Evolutionary conservation across 2,329 filamentous ascomycete species (phyloP), one percentile per base, ranked within the genome.

Genomic region (Ceratocystiopsis sp.): DNA sequence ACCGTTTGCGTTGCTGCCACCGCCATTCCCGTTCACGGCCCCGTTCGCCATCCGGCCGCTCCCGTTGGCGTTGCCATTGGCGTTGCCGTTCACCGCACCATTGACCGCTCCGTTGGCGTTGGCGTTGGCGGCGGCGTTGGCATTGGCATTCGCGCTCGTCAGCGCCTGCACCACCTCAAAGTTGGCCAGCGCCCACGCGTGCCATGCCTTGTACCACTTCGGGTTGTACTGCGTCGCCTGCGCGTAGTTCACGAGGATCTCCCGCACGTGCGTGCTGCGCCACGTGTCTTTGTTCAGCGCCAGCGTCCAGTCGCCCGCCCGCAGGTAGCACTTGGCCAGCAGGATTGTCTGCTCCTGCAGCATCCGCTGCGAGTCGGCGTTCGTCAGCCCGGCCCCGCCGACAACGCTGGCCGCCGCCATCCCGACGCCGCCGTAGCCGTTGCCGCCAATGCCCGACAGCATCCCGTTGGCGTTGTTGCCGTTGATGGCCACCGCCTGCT

Each of bases 191-290:
- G 91, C 93, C 89, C 91, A 99, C 0, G 91, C 84, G 61, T 99
- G 91, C 91, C 91, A 99, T 9, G 93, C 91, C 63, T 98, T 99
- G 66, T 98, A 98, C 76, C 89, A 98, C 48, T 80, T 78, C 33
- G 85, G 80, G 57, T 98, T 93, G 62, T 93, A 95, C 46, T 84
- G 80, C 2, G 91, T 98, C 1, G 93, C 93, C 46, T 87, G 80
- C 16, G 79, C 78, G 59, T 96, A 98, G 2, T 91, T 86, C n/a
- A 76, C 73, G 19, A 98, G 67, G 45, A 98, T 86, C 42, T 96
- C 89, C 42, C 83, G 75, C 4, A 94, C 84, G 50, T 84, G 79
- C 10, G 84, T 80, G 49, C 84, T 76, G 50, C 84, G 79, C 93
- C 91, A 98, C 50, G 91, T 80, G 42, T 86, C 82, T 55, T 82